A percentile compares a stretch with the other conserved stretches of the same genome.
Evolutionary conservation across 257 asterid genomes (phyloP).

Genomic region (Solanum gracilifrons): DNA sequence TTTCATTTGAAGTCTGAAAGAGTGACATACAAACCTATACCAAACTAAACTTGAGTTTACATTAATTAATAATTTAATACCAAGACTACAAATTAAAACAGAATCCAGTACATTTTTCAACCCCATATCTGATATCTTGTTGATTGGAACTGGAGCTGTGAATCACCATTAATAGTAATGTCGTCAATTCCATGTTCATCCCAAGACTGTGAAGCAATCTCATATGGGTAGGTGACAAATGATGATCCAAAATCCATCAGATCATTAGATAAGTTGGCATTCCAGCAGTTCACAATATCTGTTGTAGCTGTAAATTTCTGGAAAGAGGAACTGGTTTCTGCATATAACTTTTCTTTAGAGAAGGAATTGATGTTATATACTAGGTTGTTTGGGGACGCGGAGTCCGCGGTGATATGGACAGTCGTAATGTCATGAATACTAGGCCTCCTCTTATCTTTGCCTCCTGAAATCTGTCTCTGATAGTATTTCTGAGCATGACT

Average conservation of each 20-base stretch:
- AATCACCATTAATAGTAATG: background rate
- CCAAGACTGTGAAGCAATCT: background rate
- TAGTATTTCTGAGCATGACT: conserved; percentile 92
- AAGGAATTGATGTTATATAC: background rate
- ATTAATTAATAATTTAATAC: background rate
- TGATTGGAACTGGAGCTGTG: background rate
- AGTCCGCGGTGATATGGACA: conserved; percentile 11
- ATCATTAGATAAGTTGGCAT: conserved; percentile 3
- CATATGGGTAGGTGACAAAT: background rate
- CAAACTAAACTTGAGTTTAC: background rate
- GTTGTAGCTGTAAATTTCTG: conserved; percentile 11
- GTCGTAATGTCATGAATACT: conserved; percentile 82
- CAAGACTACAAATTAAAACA: background rate
- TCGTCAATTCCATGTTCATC: background rate
- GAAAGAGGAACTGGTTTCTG: background rate
- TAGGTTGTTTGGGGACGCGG: conserved; percentile 5
- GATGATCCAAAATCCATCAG: conserved; percentile 28
- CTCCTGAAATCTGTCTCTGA: conserved; percentile 52
- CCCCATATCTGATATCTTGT: background rate
- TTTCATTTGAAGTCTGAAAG: background rate
- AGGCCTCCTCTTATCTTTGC: conserved; percentile 66
- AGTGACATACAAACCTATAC: background rate
- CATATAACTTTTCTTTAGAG: background rate
- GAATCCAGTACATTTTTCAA: background rate
- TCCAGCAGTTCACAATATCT: background rate